Conservation (phyloP, 164 flowering plant species). For the Vitis cinerea region DNA sequence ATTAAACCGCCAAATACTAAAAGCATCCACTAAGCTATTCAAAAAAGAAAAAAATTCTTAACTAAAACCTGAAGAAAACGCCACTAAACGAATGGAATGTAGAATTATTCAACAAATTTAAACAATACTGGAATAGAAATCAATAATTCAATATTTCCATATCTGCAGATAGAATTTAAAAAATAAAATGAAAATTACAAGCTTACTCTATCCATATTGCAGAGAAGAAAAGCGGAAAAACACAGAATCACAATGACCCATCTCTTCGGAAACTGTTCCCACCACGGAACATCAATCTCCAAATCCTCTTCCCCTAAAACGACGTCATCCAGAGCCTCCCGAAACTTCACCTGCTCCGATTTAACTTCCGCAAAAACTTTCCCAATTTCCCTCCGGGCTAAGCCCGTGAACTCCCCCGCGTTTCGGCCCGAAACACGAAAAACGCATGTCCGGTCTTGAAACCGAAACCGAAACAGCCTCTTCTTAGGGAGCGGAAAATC, state of each 20-base stretch:
- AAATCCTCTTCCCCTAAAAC: constrained; percentile 25
- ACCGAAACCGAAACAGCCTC: constrained; percentile 3
- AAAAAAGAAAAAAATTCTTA: too few species aligned
- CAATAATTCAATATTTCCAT: too few species aligned
- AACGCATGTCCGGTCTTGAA: constrained; percentile 5
- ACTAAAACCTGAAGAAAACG: too few species aligned
- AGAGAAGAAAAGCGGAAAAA: constrained; percentile 86
- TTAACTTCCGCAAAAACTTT: constrained; percentile 57
- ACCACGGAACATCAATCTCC: constrained; percentile 44
- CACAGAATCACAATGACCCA: constrained; percentile 91
- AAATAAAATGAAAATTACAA: not conserved
- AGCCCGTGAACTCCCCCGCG: constrained; percentile 13
- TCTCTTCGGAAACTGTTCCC: constrained; percentile 85
- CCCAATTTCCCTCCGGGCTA: constrained; percentile 19
- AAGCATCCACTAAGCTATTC: too few species aligned
- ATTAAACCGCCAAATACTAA: too few species aligned
- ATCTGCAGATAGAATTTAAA: too few species aligned
- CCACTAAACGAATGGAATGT: too few species aligned
- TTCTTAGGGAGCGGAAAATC: constrained; percentile 8
- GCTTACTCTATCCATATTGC: constrained; percentile 96
- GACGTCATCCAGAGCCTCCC: constrained; percentile 24
- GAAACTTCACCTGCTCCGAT: constrained; percentile 48
- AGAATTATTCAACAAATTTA: too few species aligned
- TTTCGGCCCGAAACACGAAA: constrained; percentile 21
- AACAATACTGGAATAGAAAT: too few species aligned